Conservation (phyloP, 2,329 filamentous ascomycete species). For the Parasarocladium wereldwijsianum region DNA sequence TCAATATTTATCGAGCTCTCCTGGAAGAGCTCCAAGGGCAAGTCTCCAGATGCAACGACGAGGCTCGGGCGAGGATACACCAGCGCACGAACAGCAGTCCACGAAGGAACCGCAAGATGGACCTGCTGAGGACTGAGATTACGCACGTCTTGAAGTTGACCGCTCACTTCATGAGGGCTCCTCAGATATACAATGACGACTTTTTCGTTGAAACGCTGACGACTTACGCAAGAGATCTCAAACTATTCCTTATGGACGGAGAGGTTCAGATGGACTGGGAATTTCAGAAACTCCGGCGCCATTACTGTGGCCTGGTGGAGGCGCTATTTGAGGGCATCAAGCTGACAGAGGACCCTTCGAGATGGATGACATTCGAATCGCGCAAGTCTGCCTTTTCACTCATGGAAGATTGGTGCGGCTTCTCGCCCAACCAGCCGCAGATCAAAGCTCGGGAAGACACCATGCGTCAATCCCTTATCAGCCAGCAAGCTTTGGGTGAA, state of each 20-base stretch:
- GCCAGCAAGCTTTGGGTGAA: constrained; percentile 63
- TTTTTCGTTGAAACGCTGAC: constrained; percentile 85
- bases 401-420: constrained; percentile 99
- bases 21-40: constrained; percentile 82
- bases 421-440: constrained; percentile 77
- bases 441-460: constrained; percentile 71
- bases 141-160: constrained; percentile 94
- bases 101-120: constrained; percentile 67
- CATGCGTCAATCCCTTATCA: constrained; percentile 73
- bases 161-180: constrained; percentile 69
- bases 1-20: constrained; percentile 80
- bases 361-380: constrained; percentile 97
- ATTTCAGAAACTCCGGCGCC: constrained; percentile 78
- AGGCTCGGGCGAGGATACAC: constrained; percentile 75
- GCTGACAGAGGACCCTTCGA: constrained; percentile 64
- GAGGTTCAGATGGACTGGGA: constrained; percentile 92
- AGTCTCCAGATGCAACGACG: constrained; percentile 73
- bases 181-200: constrained; percentile 69
- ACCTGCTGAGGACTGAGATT: constrained; percentile 80
- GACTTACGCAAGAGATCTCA: constrained; percentile 79
- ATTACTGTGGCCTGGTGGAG: constrained; percentile 90
- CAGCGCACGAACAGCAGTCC: constrained; percentile 74
- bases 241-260: constrained; percentile 86
- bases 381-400: constrained; percentile 88
- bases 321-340: constrained; percentile 87